These are phyloP conservation scores for Microcera coccophila DNA, from an alignment of 2,329 filamentous ascomycete genomes.

Conservation along the genomic window DNA sequence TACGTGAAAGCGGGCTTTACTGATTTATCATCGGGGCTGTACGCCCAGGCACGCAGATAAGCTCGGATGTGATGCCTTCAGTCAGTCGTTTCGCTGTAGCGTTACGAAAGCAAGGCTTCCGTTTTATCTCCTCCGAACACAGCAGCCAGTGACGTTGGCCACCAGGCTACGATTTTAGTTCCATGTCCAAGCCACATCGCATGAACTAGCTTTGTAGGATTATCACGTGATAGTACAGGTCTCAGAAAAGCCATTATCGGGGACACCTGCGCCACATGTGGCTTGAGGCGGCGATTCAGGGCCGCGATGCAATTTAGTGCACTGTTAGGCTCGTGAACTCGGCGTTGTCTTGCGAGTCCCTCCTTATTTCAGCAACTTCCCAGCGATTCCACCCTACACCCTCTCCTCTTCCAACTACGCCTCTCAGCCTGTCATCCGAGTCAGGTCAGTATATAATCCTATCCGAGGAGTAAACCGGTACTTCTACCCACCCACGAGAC, in stretches of 20 bases:
- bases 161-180: slow-evolving; percentile 21
- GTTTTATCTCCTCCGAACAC: neutral
- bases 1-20: no score
- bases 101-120: neutral
- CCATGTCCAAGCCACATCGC: slow-evolving; percentile 16
- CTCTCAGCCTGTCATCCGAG: slow-evolving; percentile 3
- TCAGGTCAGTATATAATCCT: neutral
- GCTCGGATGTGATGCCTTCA: no score
- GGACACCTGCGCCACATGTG: slow-evolving; percentile 25
- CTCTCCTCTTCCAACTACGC: slow-evolving; percentile 15
- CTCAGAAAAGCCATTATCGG: neutral
- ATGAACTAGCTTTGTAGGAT: neutral
- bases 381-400: slow-evolving; percentile 19
- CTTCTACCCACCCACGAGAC: neutral
- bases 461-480: neutral
- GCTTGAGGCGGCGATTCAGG: slow-evolving; percentile 18
- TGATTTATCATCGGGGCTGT: no score
- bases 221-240: slow-evolving; percentile 16
- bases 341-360: slow-evolving; percentile 31
- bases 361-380: slow-evolving; percentile 30
- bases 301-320: slow-evolving; percentile 26
- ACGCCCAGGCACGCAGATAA: no score
- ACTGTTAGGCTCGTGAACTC: slow-evolving; percentile 31
- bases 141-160: slow-evolving; percentile 22
- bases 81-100: no score